A percentile compares a stretch with the other conserved stretches of the same genome.
These are phyloP conservation scores for Lentinus tigrinus DNA, from an alignment of 768 basidiomycete species.

Conservation along the genomic window DNA sequence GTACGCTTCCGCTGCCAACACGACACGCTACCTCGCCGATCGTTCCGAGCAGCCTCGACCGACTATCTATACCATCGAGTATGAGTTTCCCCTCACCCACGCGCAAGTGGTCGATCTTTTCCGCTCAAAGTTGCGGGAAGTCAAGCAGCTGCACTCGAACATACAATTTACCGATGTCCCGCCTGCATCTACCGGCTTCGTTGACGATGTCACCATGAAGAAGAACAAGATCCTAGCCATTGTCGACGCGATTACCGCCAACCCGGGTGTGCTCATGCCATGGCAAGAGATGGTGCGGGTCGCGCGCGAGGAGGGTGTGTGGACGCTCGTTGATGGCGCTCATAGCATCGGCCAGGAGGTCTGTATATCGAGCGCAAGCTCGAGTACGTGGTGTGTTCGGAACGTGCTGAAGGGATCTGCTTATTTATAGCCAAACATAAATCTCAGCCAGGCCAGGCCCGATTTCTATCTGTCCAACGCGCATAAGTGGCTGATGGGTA, in stretches of 20 bases:
- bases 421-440: constrained; percentile 43
- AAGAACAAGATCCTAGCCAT: constrained; percentile 60
- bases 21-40: constrained; percentile 55
- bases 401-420: too few species aligned
- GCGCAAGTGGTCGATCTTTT: constrained; percentile 54
- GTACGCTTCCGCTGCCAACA: constrained; percentile 53
- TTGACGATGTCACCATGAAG: constrained; percentile 1
- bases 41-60: constrained; percentile 46
- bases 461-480: constrained; percentile 87
- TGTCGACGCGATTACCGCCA: constrained; percentile 65
- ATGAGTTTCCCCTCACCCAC: constrained; percentile 54
- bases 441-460: constrained; percentile 52
- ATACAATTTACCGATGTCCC: constrained; percentile 16
- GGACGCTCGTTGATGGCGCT: constrained; percentile 76
- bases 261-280: constrained; percentile 62
- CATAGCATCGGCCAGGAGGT: constrained; percentile 76
- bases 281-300: constrained; percentile 70
- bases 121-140: constrained; percentile 34
- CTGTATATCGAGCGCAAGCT: not conserved
- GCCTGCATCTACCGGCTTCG: constrained; percentile 1
- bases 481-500: constrained; percentile 82
- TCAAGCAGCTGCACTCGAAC: constrained; percentile 25
- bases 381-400: too few species aligned
- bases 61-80: constrained; percentile 42
- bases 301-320: constrained; percentile 61